phyloP scores from a whole-genome alignment of 2,329 filamentous ascomycete genomes.

The Colletotrichum sp. region DNA sequence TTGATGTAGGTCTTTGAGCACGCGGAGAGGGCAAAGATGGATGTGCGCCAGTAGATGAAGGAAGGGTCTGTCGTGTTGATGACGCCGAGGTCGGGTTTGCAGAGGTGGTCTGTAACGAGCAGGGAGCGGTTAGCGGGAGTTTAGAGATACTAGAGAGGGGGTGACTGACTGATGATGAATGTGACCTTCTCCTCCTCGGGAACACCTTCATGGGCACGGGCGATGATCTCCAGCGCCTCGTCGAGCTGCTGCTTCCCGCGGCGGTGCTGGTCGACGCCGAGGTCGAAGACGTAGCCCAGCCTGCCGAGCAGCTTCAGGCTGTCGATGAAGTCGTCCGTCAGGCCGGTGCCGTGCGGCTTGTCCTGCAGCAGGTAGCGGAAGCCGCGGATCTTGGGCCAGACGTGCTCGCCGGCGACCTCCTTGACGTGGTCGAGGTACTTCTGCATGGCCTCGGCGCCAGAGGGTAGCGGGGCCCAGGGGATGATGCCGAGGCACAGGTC shows the following conservation, averaged over 20 bases:
- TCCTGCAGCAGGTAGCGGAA: slow-evolving; percentile 86
- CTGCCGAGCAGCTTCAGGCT: slow-evolving; percentile 68
- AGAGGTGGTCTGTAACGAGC: slow-evolving; percentile 73
- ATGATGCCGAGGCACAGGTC: slow-evolving; percentile 72
- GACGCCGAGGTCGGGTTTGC: slow-evolving; percentile 80
- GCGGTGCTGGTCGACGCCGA: slow-evolving; percentile 82
- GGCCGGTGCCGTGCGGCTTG: slow-evolving; percentile 69
- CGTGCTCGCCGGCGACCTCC: slow-evolving; percentile 61
- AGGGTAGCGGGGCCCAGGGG: slow-evolving; percentile 84
- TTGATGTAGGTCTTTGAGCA: slow-evolving; percentile 81
- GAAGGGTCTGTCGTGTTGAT: slow-evolving; percentile 61
- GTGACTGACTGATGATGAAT: slow-evolving; percentile 71
- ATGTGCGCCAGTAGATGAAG: slow-evolving; percentile 72
- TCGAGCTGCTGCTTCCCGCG: slow-evolving; percentile 77
- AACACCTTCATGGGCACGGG: slow-evolving; percentile 66
- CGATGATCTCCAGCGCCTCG: slow-evolving; percentile 74
- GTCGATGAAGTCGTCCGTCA: slow-evolving; percentile 68
- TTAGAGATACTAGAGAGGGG: not conserved
- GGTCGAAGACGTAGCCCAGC: slow-evolving; percentile 74
- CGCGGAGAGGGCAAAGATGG: slow-evolving; percentile 70
- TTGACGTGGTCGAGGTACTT: slow-evolving; percentile 69
- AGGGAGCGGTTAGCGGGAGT: not conserved
- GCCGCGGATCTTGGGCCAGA: slow-evolving; percentile 74
- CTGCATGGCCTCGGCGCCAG: slow-evolving; percentile 63
- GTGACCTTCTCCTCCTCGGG: slow-evolving; percentile 63